These are phyloP conservation scores for Exophiala aquamarina DNA, from an alignment of 2,329 filamentous ascomycete genomes.

Conservation along the genomic window DNA sequence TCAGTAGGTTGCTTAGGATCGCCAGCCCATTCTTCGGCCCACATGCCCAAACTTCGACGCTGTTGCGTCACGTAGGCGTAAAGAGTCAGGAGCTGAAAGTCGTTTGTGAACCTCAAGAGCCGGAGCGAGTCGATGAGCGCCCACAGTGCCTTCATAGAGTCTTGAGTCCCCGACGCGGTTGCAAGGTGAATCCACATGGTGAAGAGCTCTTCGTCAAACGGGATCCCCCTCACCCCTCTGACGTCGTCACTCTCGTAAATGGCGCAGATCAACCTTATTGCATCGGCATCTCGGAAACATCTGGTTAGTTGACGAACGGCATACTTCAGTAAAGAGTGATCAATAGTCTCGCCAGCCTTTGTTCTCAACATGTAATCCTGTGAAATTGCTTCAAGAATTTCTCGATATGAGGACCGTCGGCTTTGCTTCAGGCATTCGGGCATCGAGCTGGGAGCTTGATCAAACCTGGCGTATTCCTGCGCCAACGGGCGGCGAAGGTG, in stretches of 20 bases:
- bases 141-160: slow-evolving; percentile 13
- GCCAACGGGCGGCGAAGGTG: not conserved
- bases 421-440: slow-evolving; percentile 4
- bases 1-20: too few species aligned
- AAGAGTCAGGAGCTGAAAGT: slow-evolving; percentile 3
- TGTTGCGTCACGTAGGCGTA: not conserved
- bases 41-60: not conserved
- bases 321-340: slow-evolving; percentile 17
- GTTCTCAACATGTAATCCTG: slow-evolving; percentile 8
- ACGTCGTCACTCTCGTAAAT: slow-evolving; percentile 20
- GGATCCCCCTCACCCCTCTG: slow-evolving; percentile 9
- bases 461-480: too few species aligned
- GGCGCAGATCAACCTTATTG: slow-evolving; percentile 13
- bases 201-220: slow-evolving; percentile 19
- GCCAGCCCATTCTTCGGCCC: too few species aligned
- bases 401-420: not conserved
- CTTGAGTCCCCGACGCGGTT: slow-evolving; percentile 5
- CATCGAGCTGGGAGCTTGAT: not conserved
- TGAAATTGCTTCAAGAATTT: slow-evolving; percentile 5
- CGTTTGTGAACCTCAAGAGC: slow-evolving; percentile 12
- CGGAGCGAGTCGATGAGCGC: slow-evolving; percentile 15
- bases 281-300: slow-evolving; percentile 8
- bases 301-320: slow-evolving; percentile 5
- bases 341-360: slow-evolving; percentile 4
- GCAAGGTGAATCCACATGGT: slow-evolving; percentile 21